Evolutionary conservation across 768 basidiomycete genomes (phyloP).

Genomic region (Kwoniella sp.): DNA sequence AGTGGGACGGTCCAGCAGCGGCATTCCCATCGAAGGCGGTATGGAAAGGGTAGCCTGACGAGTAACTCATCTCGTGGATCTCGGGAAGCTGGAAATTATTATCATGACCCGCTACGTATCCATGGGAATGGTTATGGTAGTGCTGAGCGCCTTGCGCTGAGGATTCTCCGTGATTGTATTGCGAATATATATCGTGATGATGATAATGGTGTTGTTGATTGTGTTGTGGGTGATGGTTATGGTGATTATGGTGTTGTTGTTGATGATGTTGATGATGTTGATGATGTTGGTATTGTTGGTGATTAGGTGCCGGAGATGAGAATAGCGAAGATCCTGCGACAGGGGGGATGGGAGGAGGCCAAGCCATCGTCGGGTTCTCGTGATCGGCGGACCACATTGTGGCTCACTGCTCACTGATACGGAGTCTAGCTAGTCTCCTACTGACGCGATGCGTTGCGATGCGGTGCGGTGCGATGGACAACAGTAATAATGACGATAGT

Average conservation of each 20-base stretch:
- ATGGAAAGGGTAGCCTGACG: background rate
- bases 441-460: too few relatives aligned
- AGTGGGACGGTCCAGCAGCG: conserved; percentile 1
- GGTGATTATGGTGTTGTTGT: conserved; percentile 3
- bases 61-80: background rate
- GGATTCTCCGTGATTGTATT: background rate
- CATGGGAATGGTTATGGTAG: background rate
- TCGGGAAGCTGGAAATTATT: background rate
- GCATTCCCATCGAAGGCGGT: background rate
- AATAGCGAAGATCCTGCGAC: background rate
- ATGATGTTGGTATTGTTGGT: background rate
- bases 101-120: too few relatives aligned
- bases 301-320: background rate
- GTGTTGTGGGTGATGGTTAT: too few relatives aligned
- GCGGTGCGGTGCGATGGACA: too few relatives aligned
- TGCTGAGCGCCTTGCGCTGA: background rate
- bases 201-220: background rate
- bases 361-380: background rate
- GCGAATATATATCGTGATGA: background rate
- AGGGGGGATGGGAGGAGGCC: background rate
- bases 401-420: background rate
- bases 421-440: too few relatives aligned
- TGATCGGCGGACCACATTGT: conserved; percentile 1
- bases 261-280: conserved; percentile 1
- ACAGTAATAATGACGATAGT: too few relatives aligned